Evolutionary conservation across 495 filamentous ascomycete genomes (phyloP).

Genomic region (Talaromyces adpressus): DNA sequence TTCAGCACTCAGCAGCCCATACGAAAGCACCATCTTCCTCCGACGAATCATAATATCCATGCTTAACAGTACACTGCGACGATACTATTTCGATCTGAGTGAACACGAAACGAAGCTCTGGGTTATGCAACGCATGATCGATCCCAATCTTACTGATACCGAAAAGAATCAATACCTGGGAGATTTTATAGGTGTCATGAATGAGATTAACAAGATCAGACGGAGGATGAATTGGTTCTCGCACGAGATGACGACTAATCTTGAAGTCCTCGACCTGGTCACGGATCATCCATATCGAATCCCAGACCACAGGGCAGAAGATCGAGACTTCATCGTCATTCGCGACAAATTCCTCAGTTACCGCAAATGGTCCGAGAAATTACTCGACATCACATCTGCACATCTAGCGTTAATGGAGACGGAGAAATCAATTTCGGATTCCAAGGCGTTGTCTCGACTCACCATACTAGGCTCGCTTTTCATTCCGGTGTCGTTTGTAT

Average conservation of each 20-base stretch:
- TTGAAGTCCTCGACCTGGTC: not conserved
- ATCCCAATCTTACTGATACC: not conserved
- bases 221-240: not conserved
- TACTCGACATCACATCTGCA: not conserved
- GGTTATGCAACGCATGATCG: not conserved
- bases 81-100: not conserved
- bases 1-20: not conserved
- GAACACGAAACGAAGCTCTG: not conserved
- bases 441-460: not conserved
- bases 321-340: constrained; percentile 4
- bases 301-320: not conserved
- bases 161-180: not conserved
- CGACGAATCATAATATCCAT: not conserved
- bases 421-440: not conserved
- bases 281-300: not conserved
- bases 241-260: not conserved
- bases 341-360: not conserved
- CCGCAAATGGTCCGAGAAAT: not conserved
- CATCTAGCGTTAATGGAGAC: not conserved
- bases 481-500: not conserved
- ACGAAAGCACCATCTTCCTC: not conserved
- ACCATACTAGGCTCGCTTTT: not conserved
- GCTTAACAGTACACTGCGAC: not conserved
- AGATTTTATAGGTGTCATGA: not conserved
- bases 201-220: constrained; percentile 2